These are phyloP conservation scores for Anthracocystis panici-leucophaei DNA, from an alignment of 1,284 basidiomycete species.

Conservation along the genomic window DNA sequence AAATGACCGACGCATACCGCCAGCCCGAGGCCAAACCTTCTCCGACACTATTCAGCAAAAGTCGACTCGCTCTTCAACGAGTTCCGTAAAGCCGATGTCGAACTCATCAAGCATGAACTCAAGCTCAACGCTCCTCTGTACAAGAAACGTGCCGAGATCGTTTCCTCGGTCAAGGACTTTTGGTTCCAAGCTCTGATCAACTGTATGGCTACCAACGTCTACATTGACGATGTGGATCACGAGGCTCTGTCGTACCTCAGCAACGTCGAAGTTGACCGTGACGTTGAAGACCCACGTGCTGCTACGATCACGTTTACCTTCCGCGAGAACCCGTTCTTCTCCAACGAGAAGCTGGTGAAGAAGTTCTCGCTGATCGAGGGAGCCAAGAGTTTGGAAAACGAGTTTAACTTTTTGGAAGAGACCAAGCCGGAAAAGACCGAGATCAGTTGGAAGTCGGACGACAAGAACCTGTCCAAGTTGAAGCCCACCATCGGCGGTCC, in stretches of 20 bases:
- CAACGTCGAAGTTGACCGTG: constrained; percentile 58
- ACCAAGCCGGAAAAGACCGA: constrained; percentile 69
- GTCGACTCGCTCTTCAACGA: constrained; percentile 56
- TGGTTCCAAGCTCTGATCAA: constrained; percentile 67
- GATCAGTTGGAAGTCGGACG: constrained; percentile 84
- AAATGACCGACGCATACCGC: constrained; percentile 41
- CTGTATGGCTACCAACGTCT: constrained; percentile 64
- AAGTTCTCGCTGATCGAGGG: constrained; percentile 59
- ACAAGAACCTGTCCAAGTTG: constrained; percentile 80
- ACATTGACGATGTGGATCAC: constrained; percentile 67
- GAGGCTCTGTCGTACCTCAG: constrained; percentile 60
- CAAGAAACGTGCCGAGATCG: constrained; percentile 62
- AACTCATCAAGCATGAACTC: constrained; percentile 60
- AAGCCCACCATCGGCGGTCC: constrained; percentile 76
- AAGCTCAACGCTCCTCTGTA: constrained; percentile 63
- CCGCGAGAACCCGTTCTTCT: constrained; percentile 63
- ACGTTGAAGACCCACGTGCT: constrained; percentile 61
- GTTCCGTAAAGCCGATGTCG: constrained; percentile 55
- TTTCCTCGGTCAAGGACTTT: constrained; percentile 59
- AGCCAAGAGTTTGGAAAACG: constrained; percentile 51
- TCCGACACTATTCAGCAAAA: constrained; percentile 42
- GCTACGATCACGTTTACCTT: constrained; percentile 63
- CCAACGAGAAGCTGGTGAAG: constrained; percentile 61
- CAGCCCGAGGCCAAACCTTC: constrained; percentile 52
- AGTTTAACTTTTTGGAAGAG: constrained; percentile 66